A percentile compares a stretch with the other conserved stretches of the same genome.
Evolutionary conservation across 1,284 basidiomycete genomes (phyloP).

Genomic region (Mycena sp.): DNA sequence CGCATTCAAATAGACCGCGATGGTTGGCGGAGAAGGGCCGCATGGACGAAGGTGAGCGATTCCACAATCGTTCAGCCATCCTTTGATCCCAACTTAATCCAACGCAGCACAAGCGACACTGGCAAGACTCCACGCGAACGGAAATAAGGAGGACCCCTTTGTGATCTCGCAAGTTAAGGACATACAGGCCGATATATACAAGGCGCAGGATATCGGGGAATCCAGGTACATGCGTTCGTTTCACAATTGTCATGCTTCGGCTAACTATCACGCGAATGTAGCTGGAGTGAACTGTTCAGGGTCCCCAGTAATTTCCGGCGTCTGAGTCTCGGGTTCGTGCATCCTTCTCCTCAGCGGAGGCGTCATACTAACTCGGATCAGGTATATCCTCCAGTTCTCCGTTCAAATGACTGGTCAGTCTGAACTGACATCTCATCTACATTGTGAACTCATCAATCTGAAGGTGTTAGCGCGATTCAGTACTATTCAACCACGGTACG

Average conservation of each 20-base stretch:
- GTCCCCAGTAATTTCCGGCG: constrained; percentile 57
- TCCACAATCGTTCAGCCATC: not conserved
- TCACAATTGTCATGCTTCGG: too few relatives aligned
- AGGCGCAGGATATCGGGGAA: constrained; percentile 45
- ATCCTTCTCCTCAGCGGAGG: not conserved
- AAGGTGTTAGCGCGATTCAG: constrained; percentile 53
- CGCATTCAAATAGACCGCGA: too few relatives aligned
- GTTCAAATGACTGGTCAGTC: constrained; percentile 51
- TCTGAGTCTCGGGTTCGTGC: constrained; percentile 45
- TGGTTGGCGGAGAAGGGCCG: constrained; percentile 69
- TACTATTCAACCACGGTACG: constrained; percentile 51
- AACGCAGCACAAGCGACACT: constrained; percentile 46
- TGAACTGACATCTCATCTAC: not conserved
- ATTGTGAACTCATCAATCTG: not conserved
- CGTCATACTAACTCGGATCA: not conserved
- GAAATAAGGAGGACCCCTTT: constrained; percentile 56
- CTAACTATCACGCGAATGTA: constrained; percentile 19
- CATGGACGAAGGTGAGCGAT: constrained; percentile 40
- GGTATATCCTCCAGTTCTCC: constrained; percentile 52
- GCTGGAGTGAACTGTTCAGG: constrained; percentile 61
- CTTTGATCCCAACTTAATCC: not conserved
- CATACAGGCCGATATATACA: constrained; percentile 51
- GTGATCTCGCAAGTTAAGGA: constrained; percentile 54
- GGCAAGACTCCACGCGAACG: constrained; percentile 61
- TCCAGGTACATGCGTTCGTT: constrained; percentile 42